Base-by-base conservation (phyloP, 1,284 basidiomycete species). In the Porodaedalea pini region DNA sequence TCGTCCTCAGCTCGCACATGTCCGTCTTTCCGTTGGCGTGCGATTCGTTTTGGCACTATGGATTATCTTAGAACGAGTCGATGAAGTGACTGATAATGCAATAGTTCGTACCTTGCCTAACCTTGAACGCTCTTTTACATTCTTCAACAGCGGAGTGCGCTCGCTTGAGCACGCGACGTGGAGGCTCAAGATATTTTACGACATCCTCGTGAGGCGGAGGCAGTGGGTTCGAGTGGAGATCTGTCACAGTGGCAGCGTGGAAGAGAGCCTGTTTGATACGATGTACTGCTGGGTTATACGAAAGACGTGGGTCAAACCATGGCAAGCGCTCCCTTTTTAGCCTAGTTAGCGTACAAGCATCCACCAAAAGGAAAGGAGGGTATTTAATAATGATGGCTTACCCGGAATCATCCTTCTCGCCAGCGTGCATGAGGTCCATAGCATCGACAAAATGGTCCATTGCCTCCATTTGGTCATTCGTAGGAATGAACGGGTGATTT, bases 251-350 rank as follows among this genome's bases (percentile, higher is more conserved):
- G 0, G 92, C 90, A 52, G 85, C 84, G 66, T 95, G 93, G 69
- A 94, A 90, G 63, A 95, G 85, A 2, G 94, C 94, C 73, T 97
- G 92, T 68, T 96, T 96, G 55, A 87, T 81, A 37, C 94, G 86
- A 67, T 98, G 95, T 29, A 97, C 80, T 4, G 90, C 85, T 0
- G 96, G 94, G 65, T 96, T 97, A 71, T 85, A 96, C 0, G 91
- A 91, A 2, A 85, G 73, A 1, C 78, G 73, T 0, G 88, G 81
- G 60, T 88, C 83, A 65, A 90, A 96, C 92, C 93, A 98, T 2
- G 84, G 76, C 11, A 67, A 66, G 8, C 77, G 81, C 19, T 80
- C 45, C 10, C 45, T 47, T 27, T 31, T 13, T 13, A 25, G 1
- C 8, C 25, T 29, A 43, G 54, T 55, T 49, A 32, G 41, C 29